phyloP scores from a whole-genome alignment of 768 basidiomycete species.

The Tulasnella sp. region DNA sequence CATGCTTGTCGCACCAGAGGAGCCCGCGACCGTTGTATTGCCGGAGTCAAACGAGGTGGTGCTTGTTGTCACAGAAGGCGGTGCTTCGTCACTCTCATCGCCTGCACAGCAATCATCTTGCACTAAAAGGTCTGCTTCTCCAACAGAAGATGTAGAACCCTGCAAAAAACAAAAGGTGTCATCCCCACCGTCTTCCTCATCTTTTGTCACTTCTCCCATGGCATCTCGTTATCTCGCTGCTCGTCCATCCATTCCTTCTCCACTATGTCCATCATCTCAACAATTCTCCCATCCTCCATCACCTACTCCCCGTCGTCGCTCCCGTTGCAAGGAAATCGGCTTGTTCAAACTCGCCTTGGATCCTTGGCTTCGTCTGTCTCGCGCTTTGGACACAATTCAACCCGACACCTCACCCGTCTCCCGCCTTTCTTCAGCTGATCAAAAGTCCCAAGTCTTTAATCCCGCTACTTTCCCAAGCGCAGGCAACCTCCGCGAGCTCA shows the following conservation, averaged over 20 bases:
- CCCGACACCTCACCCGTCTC: not conserved
- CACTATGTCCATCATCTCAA: not conserved
- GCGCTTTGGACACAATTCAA: not conserved
- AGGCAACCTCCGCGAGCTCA: conserved; percentile 10
- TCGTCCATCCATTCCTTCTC: not conserved
- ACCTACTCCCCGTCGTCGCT: conserved; percentile 1
- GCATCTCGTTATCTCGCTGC: conserved; percentile 7
- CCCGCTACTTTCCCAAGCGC: conserved; percentile 6
- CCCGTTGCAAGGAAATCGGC: conserved; percentile 9
- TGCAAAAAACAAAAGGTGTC: not conserved
- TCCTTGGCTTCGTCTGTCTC: conserved; percentile 12
- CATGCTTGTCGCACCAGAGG: too few species aligned
- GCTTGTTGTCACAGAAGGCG: not conserved
- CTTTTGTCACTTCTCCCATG: not conserved
- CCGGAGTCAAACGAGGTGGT: not conserved
- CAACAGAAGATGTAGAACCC: too few species aligned
- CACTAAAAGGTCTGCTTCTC: too few species aligned
- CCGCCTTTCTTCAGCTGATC: not conserved
- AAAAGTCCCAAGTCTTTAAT: too few species aligned
- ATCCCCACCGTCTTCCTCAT: not conserved
- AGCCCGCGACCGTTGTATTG: not conserved
- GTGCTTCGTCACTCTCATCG: too few species aligned
- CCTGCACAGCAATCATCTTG: too few species aligned
- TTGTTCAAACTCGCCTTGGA: conserved; percentile 14
- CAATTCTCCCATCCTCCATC: not conserved